Evolutionary conservation across 306 rosid genomes (phyloP), one percentile per base, ranked within the genome.

Genomic region (Arachis hypogaea): DNA sequence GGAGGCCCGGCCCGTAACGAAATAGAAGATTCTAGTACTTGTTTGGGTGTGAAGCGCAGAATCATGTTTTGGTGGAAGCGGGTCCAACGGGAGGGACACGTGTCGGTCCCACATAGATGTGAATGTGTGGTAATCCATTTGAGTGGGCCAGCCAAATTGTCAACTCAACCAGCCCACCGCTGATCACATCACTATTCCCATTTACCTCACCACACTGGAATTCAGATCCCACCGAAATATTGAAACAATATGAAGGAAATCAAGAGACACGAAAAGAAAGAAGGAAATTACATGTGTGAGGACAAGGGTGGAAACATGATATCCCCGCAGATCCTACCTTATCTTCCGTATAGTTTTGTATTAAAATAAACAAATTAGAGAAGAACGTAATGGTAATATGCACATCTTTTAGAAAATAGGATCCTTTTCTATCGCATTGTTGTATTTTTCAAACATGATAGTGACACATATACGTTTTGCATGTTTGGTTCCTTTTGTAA

Each of bases 101-200:
- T 74, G 83, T 52, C 57, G 57, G 57, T 36, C 77, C 77, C 68
- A 68, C 67, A 1, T 49, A 49, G 44, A 78, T 5, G 66, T 30
- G 50, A 11, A 71, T n/a, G 29, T 46, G 33, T 18, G 28, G 40
- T 16, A 5, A 50, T 41, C 6, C 14, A 55, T 5, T n/a, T 50
- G 2, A 7, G 7, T 64, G 69, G 77, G 69, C 69, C 63, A 40
- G 7, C 52, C 49, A n/a, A 47, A 47, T 41, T 41, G 59, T 45
- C 77, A 3, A 68, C 50, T 47, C 59, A 33, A 36, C 33, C 46
- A 56, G 71, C 49, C 58, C 58, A 61, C 29, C 55, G 1, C 51
- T 12, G 9, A 8, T 11, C 12, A 5, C 6, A 28, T 75, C 52
- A 9, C 11, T 14, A n/a, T 12, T 57, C 9, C 14, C 7, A 7